Percentiles rank a stretch among this genome's conserved stretches.
phyloP scores from a whole-genome alignment of 2,329 filamentous ascomycete genomes.

The Aspergillus fructus region DNA sequence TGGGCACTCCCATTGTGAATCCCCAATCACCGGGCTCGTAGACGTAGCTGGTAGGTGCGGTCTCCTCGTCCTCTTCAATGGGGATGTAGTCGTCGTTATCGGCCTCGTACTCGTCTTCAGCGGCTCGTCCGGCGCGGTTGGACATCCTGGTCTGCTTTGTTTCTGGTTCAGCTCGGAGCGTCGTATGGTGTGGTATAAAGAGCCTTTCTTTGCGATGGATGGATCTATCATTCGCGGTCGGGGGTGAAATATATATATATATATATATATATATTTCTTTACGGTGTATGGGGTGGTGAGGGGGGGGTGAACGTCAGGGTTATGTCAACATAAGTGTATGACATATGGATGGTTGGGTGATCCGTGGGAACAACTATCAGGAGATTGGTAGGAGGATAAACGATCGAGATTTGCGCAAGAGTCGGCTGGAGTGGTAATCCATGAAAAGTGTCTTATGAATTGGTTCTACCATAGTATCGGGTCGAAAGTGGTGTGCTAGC shows the following conservation, averaged over 20 bases:
- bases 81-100: slow-evolving; percentile 27
- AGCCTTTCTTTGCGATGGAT: not conserved
- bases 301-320: slow-evolving; percentile 1
- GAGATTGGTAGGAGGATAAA: not conserved
- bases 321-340: not conserved
- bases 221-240: not conserved
- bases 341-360: not conserved
- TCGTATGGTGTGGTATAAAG: not conserved
- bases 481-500: not conserved
- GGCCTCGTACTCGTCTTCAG: slow-evolving; percentile 29
- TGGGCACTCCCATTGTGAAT: slow-evolving; percentile 19
- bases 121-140: slow-evolving; percentile 24
- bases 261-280: not conserved
- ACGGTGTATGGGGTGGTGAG: not conserved
- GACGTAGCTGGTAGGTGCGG: slow-evolving; percentile 25
- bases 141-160: slow-evolving; percentile 21
- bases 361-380: not conserved
- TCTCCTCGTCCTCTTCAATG: slow-evolving; percentile 15
- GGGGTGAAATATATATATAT: not conserved
- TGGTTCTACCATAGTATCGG: not conserved
- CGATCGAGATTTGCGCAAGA: not conserved
- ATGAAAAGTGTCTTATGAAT: not conserved
- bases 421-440: not conserved
- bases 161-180: not conserved
- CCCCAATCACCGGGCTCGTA: slow-evolving; percentile 18